Evolutionary conservation across 768 basidiomycete genomes (phyloP), one percentile per base, ranked within the genome.

Genomic region (Mycena metata): DNA sequence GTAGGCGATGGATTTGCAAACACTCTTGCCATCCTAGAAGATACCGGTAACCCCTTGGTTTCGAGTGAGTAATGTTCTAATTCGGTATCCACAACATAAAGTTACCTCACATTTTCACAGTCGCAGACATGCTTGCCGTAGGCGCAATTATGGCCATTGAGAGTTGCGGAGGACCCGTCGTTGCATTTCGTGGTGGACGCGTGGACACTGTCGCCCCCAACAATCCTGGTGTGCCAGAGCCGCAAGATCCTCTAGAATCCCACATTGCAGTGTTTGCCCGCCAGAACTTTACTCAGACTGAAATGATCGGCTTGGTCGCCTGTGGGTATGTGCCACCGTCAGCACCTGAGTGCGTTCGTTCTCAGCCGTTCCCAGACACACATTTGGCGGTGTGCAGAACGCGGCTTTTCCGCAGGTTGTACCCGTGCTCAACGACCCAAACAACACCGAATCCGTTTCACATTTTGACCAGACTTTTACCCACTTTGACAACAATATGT

Each of bases 131-230:
- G n/a, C 12, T 60, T 41, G 51, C 66, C 0, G 19, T 67, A 7
- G 59, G 58, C 19, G 41, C 45, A 3, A 47, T 67, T 23, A 50
- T 60, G 11, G 66, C 59, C n/a, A 55, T 60, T n/a, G 59, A 67
- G 41, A 41, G n/a, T 21, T 67, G 64, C 43, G 64, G 54, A 6
- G 64, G 56, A n/a, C 59, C 58, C 13, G 39, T 51, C 17, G 39
- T 67, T 23, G 57, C 66, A 4, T 67, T 60, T 41, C 58, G 66
- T 23, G 59, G 49, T 15, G 66, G 65, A n/a, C 57, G 65, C 16
- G 13, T 66, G 5, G 65, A 66, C 41, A 49, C 65, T 24, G 46
- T 11, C 6, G 55, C 13, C n/a, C 55, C 57, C 24, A 50, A 57
- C 24, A 23, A 33, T 0, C 52, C 46, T 2, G 54, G 52, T 7